These are phyloP conservation scores for Gastrodia elata DNA, from an alignment of 106 monocot genomes.

Conservation along the genomic window DNA sequence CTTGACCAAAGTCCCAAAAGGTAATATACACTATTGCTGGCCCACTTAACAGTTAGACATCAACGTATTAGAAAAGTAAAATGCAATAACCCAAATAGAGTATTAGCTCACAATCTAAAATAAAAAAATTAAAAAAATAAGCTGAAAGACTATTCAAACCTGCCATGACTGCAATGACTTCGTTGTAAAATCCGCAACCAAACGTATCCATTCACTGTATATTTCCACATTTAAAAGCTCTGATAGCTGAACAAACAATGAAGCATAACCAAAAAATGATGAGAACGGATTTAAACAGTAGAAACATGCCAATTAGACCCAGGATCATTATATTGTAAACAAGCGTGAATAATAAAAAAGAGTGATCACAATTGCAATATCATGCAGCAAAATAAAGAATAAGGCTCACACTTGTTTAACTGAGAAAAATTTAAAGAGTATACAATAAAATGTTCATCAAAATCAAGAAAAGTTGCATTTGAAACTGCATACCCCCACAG, in stretches of 20 bases:
- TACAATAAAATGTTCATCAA: not conserved
- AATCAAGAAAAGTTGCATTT: not conserved
- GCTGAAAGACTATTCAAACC: constrained; percentile 33
- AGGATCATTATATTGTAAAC: not conserved
- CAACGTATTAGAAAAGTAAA: constrained; percentile 8
- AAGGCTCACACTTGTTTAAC: not conserved
- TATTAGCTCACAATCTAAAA: not conserved
- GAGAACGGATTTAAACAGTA: constrained; percentile 6
- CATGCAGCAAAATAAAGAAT: not conserved
- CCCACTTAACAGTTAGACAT: constrained; percentile 54
- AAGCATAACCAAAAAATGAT: not conserved
- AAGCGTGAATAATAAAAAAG: not conserved
- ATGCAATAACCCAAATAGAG: not conserved
- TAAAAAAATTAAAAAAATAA: not conserved
- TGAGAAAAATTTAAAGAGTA: not conserved
- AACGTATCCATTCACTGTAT: constrained; percentile 85
- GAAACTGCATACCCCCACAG: not conserved
- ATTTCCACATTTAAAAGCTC: constrained; percentile 85
- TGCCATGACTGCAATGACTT: constrained; percentile 96
- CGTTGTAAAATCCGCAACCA: constrained; percentile 86
- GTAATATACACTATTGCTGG: constrained; percentile 93
- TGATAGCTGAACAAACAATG: constrained; percentile 43
- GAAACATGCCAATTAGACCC: not conserved
- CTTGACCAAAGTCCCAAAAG: constrained; percentile 96
- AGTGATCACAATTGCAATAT: not conserved